Percentiles rank a stretch among this genome's conserved stretches.
Conservation (phyloP, 176 grass and related monocot genomes). For the Metroxylon sagu region DNA sequence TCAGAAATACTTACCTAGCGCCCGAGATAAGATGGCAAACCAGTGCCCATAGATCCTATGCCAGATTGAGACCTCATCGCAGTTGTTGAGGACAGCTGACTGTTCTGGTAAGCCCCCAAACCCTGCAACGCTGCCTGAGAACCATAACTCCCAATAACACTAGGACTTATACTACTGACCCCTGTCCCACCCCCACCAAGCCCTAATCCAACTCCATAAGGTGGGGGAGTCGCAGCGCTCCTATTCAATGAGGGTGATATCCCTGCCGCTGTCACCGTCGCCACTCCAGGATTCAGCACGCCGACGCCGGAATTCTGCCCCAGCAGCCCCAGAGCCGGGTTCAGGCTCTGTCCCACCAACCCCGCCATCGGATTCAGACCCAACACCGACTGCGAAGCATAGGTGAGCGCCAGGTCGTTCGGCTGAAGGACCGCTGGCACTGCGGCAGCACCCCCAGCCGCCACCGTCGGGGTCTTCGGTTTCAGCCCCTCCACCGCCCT, state of each 20-base stretch:
- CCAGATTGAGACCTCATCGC: conserved; percentile 1
- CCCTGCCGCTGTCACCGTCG: background rate
- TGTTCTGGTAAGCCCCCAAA: conserved; percentile 12
- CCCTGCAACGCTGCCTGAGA: conserved; percentile 21
- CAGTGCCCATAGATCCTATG: conserved; percentile 5
- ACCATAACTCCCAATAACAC: conserved; percentile 3
- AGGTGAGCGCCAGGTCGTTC: conserved; percentile 12
- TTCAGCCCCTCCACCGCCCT: conserved; percentile 25
- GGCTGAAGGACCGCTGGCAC: conserved; percentile 2
- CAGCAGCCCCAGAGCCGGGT: background rate
- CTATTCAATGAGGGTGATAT: background rate
- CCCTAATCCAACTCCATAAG: conserved; percentile 15
- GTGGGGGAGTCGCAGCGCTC: background rate
- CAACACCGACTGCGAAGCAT: background rate
- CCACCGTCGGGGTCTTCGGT: conserved; percentile 13
- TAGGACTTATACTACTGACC: conserved; percentile 24
- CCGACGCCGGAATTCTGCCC: conserved; percentile 12
- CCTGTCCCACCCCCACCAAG: conserved; percentile 4
- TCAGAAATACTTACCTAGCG: conserved; percentile 22
- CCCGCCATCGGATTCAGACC: conserved; percentile 4
- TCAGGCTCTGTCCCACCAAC: background rate
- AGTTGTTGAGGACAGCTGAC: background rate
- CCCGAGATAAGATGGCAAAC: conserved; percentile 27
- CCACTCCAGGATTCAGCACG: background rate
- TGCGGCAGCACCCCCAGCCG: background rate